Conservation (phyloP, 345 rosid genomes). For the Dimocarpus longan region DNA sequence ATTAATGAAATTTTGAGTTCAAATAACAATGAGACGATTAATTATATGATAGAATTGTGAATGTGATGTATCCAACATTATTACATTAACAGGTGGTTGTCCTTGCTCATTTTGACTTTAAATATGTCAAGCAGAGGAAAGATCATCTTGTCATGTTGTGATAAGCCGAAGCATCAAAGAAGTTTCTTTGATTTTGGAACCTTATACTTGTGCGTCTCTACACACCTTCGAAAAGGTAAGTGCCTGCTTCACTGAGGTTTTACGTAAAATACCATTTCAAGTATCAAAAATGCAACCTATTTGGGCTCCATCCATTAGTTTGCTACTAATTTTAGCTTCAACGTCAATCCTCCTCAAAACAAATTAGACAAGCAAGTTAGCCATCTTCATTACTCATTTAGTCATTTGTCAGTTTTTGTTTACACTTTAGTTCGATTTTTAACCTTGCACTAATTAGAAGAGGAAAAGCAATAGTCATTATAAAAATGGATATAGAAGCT, state of each 20-base stretch:
- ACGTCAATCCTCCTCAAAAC: too few species aligned
- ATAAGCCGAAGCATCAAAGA: conserved; percentile 19
- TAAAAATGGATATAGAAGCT: too few species aligned
- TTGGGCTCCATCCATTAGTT: not conserved
- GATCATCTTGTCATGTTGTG: not conserved
- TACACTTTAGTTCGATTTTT: too few species aligned
- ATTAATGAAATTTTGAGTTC: too few species aligned
- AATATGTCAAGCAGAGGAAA: not conserved
- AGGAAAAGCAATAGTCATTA: too few species aligned
- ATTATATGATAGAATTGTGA: not conserved
- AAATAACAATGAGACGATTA: too few species aligned
- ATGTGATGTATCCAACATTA: not conserved
- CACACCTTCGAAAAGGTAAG: not conserved
- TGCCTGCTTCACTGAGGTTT: not conserved
- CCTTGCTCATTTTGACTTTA: too few species aligned
- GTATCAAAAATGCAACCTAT: not conserved
- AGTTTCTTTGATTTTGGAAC: conserved; percentile 19
- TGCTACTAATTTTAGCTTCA: too few species aligned
- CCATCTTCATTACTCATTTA: not conserved
- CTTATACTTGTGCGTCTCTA: not conserved
- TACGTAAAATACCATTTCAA: not conserved
- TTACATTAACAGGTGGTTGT: too few species aligned
- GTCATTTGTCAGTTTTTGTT: too few species aligned
- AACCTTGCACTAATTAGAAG: too few species aligned
- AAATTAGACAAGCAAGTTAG: too few species aligned